Percentiles rank a stretch among this genome's conserved stretches.
Conservation (phyloP, 192 early-diverging fungal genomes). For the Coemansia sp. region DNA sequence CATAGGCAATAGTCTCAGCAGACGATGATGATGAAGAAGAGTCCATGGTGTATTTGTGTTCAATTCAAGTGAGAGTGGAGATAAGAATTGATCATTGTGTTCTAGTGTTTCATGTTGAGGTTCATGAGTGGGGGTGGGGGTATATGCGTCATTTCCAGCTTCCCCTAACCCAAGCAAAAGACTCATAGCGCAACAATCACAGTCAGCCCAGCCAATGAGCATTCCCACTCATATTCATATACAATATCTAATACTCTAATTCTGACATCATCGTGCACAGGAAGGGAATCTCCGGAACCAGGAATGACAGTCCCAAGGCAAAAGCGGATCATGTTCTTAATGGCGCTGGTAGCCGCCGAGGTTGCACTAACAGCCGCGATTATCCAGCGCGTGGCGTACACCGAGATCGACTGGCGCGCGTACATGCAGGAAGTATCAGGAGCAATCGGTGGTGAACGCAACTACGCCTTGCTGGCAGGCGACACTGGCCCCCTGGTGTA, state of each 20-base stretch:
- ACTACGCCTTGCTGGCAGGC: conserved; percentile 78
- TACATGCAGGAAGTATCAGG: conserved; percentile 92
- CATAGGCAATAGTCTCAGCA: conserved; percentile 42
- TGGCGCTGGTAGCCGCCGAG: conserved; percentile 20
- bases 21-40: conserved; percentile 14
- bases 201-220: too few species aligned
- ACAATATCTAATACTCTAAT: neutral
- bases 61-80: neutral
- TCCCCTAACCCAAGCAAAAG: too few species aligned
- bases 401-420: conserved; percentile 95
- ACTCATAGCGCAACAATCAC: too few species aligned
- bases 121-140: neutral
- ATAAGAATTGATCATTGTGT: too few species aligned
- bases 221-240: too few species aligned
- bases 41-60: neutral
- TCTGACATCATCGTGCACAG: neutral
- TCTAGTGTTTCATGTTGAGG: too few species aligned
- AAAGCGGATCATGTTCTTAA: neutral
- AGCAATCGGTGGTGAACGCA: conserved; percentile 77
- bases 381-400: conserved; percentile 57
- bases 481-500: conserved; percentile 92
- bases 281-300: too few species aligned
- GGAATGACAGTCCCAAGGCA: too few species aligned
- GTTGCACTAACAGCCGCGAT: conserved; percentile 11
- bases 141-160: too few species aligned